Evolutionary conservation across 805 yeast species (phyloP).

Genomic region (Teunomyces lycoperdinae): DNA sequence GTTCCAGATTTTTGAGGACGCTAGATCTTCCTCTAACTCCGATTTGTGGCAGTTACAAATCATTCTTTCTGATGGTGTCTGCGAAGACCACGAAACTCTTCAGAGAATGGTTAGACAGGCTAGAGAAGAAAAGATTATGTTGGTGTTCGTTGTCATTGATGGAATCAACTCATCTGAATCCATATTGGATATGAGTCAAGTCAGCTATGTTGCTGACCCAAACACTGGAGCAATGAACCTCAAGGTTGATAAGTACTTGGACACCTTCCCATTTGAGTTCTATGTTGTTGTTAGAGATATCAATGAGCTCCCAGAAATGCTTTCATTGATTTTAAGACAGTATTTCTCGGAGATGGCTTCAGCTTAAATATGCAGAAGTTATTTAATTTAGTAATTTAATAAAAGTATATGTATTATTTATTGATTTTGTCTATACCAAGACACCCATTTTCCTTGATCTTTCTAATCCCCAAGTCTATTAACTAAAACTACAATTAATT

Average conservation of each 20-base stretch:
- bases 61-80: slow-evolving; percentile 92
- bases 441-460: not conserved
- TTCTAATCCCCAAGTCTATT: not conserved
- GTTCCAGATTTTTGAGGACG: slow-evolving; percentile 66
- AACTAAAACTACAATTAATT: slow-evolving; percentile 1
- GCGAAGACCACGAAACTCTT: slow-evolving; percentile 88
- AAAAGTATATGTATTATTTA: not conserved
- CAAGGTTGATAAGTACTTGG: slow-evolving; percentile 80
- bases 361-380: slow-evolving; percentile 1
- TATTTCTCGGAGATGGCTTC: slow-evolving; percentile 68
- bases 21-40: slow-evolving; percentile 40
- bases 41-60: slow-evolving; percentile 94
- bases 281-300: slow-evolving; percentile 92
- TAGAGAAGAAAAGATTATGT: slow-evolving; percentile 87
- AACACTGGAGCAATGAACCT: slow-evolving; percentile 66
- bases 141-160: slow-evolving; percentile 91
- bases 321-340: slow-evolving; percentile 85
- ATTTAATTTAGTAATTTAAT: not conserved
- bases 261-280: slow-evolving; percentile 94
- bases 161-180: slow-evolving; percentile 83
- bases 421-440: not conserved
- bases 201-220: slow-evolving; percentile 66
- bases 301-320: slow-evolving; percentile 86
- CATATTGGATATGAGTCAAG: slow-evolving; percentile 93
- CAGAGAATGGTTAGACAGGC: slow-evolving; percentile 86